A percentile compares a stretch with the other conserved stretches of the same genome.
These are phyloP conservation scores for Tillandsia fasciculata DNA, from an alignment of 176 grass and related monocot species.

Conservation along the genomic window DNA sequence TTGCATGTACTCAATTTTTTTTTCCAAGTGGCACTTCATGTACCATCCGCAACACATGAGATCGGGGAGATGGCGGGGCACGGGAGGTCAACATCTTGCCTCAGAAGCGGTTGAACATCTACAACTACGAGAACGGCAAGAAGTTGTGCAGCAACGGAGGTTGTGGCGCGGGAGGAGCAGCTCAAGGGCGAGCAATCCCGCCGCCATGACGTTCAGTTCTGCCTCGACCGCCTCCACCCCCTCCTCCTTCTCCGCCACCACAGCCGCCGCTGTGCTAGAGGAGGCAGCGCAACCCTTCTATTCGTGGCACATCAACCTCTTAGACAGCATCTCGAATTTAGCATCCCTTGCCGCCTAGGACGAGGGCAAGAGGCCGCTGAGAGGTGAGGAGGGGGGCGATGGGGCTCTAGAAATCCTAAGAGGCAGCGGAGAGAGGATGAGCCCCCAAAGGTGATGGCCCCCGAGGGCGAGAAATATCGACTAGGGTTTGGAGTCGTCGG, in stretches of 20 bases:
- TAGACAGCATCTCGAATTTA: too few species aligned
- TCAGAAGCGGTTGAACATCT: slow-evolving; percentile 97
- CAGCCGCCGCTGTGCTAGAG: too few species aligned
- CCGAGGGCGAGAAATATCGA: slow-evolving; percentile 88
- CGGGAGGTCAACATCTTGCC: slow-evolving; percentile 81
- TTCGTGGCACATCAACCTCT: too few species aligned
- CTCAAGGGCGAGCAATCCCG: slow-evolving; percentile 61
- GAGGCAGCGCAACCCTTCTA: too few species aligned
- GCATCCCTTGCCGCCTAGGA: too few species aligned
- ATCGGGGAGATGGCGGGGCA: slow-evolving; percentile 57
- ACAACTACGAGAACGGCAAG: slow-evolving; percentile 87
- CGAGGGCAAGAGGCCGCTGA: too few species aligned
- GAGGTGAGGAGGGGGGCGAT: too few species aligned
- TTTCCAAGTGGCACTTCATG: too few species aligned
- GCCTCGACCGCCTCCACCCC: slow-evolving; percentile 13
- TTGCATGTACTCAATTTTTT: too few species aligned
- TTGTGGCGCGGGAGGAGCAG: slow-evolving; percentile 74
- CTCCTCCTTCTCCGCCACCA: too few species aligned
- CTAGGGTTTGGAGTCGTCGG: slow-evolving; percentile 74
- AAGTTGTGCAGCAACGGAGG: slow-evolving; percentile 82
- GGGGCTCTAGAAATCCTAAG: too few species aligned
- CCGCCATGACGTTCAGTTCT: slow-evolving; percentile 53
- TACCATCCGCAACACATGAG: too few species aligned
- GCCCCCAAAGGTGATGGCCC: slow-evolving; percentile 37
- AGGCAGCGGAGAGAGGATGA: not conserved